A percentile compares a stretch with the other conserved stretches of the same genome.
Conservation (phyloP, 2,329 filamentous ascomycete species). For the Huntiella omanensis region DNA sequence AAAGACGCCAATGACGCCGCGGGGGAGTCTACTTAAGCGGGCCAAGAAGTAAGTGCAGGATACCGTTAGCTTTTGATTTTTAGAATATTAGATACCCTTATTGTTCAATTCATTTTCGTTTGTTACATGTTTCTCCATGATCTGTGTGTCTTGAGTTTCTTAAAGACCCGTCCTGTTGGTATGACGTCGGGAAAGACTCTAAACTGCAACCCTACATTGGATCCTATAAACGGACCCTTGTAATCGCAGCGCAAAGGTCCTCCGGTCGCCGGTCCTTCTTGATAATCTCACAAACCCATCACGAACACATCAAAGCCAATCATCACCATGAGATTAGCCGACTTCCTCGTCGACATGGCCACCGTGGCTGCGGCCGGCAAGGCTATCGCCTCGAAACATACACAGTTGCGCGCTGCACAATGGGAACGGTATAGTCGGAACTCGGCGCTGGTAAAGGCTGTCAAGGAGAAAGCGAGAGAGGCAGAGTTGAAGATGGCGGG, state of each 20-base stretch:
- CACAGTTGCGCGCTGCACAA: slow-evolving; percentile 36
- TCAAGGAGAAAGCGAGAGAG: slow-evolving; percentile 14
- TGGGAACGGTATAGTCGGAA: slow-evolving; percentile 30
- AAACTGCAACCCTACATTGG: too few relatives aligned
- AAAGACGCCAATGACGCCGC: neutral
- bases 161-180: too few relatives aligned
- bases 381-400: slow-evolving; percentile 44
- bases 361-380: slow-evolving; percentile 52
- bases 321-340: slow-evolving; percentile 37
- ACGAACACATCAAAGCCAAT: too few relatives aligned
- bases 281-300: too few relatives aligned
- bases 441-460: slow-evolving; percentile 22
- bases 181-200: too few relatives aligned
- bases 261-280: too few relatives aligned
- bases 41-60: neutral
- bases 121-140: neutral
- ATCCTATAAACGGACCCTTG: too few relatives aligned
- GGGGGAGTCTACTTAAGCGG: slow-evolving; percentile 1
- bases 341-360: slow-evolving; percentile 48
- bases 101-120: neutral
- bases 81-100: neutral
- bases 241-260: too few relatives aligned
- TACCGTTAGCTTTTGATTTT: neutral
- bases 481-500: neutral
- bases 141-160: neutral